phyloP scores from a whole-genome alignment of 2,329 filamentous ascomycete genomes.

The Colletotrichum cuscutae region DNA sequence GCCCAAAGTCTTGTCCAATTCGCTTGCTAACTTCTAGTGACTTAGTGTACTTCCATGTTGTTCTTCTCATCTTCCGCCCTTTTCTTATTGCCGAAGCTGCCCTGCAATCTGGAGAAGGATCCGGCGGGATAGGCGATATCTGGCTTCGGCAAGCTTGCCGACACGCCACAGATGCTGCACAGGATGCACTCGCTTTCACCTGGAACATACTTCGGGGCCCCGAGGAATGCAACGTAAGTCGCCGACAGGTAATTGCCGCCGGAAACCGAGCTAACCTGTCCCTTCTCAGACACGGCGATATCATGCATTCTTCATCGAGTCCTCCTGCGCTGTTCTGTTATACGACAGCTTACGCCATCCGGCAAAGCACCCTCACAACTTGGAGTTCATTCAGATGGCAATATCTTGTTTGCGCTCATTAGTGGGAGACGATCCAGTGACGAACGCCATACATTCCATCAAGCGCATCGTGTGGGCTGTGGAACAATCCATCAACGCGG shows the following conservation, averaged over 20 bases:
- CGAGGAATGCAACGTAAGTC: slow-evolving; percentile 17
- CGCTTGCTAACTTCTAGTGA: neutral
- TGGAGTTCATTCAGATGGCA: slow-evolving; percentile 30
- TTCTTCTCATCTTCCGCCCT: slow-evolving; percentile 22
- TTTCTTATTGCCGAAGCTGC: slow-evolving; percentile 31
- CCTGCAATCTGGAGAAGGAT: slow-evolving; percentile 13
- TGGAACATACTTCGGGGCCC: slow-evolving; percentile 19
- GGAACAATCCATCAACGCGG: slow-evolving; percentile 37
- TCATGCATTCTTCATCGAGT: slow-evolving; percentile 43
- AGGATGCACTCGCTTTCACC: slow-evolving; percentile 41
- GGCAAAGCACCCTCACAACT: slow-evolving; percentile 39
- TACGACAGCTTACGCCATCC: slow-evolving; percentile 43
- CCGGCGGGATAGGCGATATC: slow-evolving; percentile 38
- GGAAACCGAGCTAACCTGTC: neutral
- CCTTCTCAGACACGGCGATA: slow-evolving; percentile 31
- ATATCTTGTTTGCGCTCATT: slow-evolving; percentile 14
- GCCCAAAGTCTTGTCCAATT: no score
- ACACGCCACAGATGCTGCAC: slow-evolving; percentile 42
- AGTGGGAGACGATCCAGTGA: slow-evolving; percentile 42
- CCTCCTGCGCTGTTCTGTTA: slow-evolving; percentile 42
- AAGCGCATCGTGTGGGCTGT: slow-evolving; percentile 38
- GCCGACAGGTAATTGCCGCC: neutral
- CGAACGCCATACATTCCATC: slow-evolving; percentile 39
- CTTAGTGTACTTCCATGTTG: slow-evolving; percentile 17
- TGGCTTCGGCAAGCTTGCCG: slow-evolving; percentile 44